A percentile compares a stretch with the other conserved stretches of the same genome.
Conservation (phyloP, 768 basidiomycete genomes). For the Russula sp. region DNA sequence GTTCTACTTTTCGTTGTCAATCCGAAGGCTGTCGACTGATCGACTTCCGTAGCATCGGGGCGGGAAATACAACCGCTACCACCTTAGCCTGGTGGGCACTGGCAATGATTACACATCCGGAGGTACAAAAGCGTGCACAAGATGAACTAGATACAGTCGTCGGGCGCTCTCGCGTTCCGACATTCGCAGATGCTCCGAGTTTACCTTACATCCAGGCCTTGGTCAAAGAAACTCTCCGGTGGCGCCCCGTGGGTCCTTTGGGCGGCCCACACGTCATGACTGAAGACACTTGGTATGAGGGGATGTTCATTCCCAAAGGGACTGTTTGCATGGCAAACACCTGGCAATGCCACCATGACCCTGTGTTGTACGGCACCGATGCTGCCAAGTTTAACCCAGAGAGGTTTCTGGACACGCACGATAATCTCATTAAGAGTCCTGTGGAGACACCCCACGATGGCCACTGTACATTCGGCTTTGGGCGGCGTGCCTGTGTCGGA, state of each 20-base stretch:
- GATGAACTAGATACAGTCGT: constrained; percentile 8
- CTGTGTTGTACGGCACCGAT: constrained; percentile 15
- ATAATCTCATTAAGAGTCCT: background rate
- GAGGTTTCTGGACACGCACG: constrained; percentile 16
- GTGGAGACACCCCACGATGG: constrained; percentile 13
- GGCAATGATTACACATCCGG: constrained; percentile 19
- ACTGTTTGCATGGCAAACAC: constrained; percentile 28
- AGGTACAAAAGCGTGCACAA: constrained; percentile 11
- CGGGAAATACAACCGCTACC: constrained; percentile 4
- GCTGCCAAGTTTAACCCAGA: constrained; percentile 19
- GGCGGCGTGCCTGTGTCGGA: constrained; percentile 21
- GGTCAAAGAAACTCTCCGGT: constrained; percentile 4
- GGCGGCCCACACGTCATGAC: constrained; percentile 1
- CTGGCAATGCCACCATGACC: constrained; percentile 3
- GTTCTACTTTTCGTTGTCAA: background rate
- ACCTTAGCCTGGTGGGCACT: constrained; percentile 13
- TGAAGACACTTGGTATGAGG: constrained; percentile 24
- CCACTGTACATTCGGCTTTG: constrained; percentile 18
- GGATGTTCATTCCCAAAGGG: constrained; percentile 29
- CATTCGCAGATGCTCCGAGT: background rate
- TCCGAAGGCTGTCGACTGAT: background rate
- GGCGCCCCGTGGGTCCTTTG: background rate
- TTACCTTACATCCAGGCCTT: constrained; percentile 10
- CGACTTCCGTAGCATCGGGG: background rate
- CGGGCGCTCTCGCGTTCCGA: constrained; percentile 4